Conservation (phyloP, 345 rosid species). For the Euphorbia tirucalli region DNA sequence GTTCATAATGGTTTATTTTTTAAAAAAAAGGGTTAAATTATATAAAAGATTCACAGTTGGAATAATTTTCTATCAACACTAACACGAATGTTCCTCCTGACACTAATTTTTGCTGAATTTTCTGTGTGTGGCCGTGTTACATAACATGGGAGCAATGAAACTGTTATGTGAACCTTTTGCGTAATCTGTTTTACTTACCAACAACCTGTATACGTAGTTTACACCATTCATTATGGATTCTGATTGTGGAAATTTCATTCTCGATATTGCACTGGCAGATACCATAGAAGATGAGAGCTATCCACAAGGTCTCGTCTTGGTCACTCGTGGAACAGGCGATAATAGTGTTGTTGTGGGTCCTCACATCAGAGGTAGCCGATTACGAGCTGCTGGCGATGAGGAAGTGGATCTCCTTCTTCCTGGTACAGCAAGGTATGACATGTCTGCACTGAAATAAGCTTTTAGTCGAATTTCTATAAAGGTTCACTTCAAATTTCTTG, state of each 20-base stretch:
- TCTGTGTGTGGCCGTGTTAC: neutral
- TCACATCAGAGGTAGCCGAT: slow-evolving; percentile 86
- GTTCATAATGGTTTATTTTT: too few relatives aligned
- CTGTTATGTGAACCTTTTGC: too few relatives aligned
- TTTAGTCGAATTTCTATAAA: neutral
- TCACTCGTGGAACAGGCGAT: slow-evolving; percentile 76
- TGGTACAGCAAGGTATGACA: slow-evolving; percentile 86
- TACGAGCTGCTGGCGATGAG: slow-evolving; percentile 83
- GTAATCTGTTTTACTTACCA: too few relatives aligned
- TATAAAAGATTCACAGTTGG: neutral
- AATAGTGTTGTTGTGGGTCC: slow-evolving; percentile 70
- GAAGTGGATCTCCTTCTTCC: slow-evolving; percentile 99
- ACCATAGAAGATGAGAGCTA: slow-evolving; percentile 75
- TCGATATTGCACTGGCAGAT: slow-evolving; percentile 39
- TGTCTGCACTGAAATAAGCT: slow-evolving; percentile 14
- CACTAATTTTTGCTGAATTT: neutral
- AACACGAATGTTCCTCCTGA: neutral
- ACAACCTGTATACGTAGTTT: neutral
- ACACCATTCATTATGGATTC: neutral
- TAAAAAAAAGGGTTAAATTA: neutral
- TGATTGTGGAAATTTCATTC: slow-evolving; percentile 5
- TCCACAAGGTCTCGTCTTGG: slow-evolving; percentile 90
- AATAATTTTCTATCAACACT: neutral
- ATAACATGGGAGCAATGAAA: neutral
- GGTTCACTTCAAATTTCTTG: neutral